Evolutionary conservation across 495 filamentous ascomycete genomes (phyloP), one percentile per base, ranked within the genome.

Genomic region (Aspergillus egyptiacus): DNA sequence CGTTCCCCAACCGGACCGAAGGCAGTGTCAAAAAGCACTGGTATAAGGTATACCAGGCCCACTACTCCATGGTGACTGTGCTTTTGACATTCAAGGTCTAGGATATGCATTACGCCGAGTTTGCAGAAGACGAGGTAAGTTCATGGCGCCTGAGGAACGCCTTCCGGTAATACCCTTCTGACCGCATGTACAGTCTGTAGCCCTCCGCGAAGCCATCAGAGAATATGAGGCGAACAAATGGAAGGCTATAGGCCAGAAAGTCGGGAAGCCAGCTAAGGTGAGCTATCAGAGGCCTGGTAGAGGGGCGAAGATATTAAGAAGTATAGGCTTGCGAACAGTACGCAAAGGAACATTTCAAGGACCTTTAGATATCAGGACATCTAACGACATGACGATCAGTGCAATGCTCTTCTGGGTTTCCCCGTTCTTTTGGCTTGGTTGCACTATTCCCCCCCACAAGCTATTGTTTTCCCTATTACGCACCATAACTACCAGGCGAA

Each of bases 31-130:
- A 98, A 77, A 98, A 98, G 72, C 93, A 98, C 66, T 98, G 93
- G 93, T 98, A 98, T 65, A 98, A 98, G 79, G 90, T 91, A 75
- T 43, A 39, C 13, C 6, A 23, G 17, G 6, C 17, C 30, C 42
- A 42, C 33, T 42, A 57, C 48, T n/a, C 7, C 48, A 34, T 50
- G 20, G 5, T 32, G 15, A 43, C 25, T 31, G 25, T 35, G 41
- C 50, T 57, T 43, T 61, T 72, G 38, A 76, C 47, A 49, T 19
- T n/a, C 36, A 18, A 41, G 35, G 41, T 13, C 30, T 56, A 83
- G 90, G 93, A 97, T 60, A 98, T 98, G 93, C 93, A 98, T 61
- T 97, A 98, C 66, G 93, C 93, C 45, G 93, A 98, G 63, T 98
- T 98, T 61, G 93, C 87, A 38, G 93, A 96, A 75, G 91, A 98